Conservation (phyloP, 2,329 filamentous ascomycete species). For the Penicillium brevicompactum region DNA sequence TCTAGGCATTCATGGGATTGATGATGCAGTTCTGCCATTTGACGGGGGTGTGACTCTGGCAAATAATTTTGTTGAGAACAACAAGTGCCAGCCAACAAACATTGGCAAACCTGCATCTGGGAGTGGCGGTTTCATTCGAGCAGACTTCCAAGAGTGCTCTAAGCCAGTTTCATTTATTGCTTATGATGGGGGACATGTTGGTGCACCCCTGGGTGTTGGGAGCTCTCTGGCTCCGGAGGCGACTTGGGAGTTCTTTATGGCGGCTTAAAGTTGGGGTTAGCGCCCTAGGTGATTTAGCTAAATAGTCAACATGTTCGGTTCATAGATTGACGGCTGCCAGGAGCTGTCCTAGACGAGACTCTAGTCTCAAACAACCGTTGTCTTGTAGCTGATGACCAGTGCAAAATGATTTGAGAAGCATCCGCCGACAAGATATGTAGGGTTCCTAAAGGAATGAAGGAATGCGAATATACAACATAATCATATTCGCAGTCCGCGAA, state of each 20-base stretch:
- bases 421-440: too few species aligned
- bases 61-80: constrained; percentile 42
- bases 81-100: constrained; percentile 34
- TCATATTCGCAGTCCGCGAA: constrained; percentile 1
- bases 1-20: constrained; percentile 44
- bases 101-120: constrained; percentile 6
- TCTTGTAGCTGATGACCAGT: too few species aligned
- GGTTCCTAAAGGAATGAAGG: background rate
- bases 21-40: constrained; percentile 42
- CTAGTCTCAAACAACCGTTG: too few species aligned
- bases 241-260: constrained; percentile 18
- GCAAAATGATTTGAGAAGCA: too few species aligned
- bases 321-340: too few species aligned
- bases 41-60: constrained; percentile 38
- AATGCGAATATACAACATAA: constrained; percentile 2
- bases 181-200: constrained; percentile 18
- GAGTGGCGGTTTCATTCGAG: constrained; percentile 7
- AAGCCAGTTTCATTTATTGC: constrained; percentile 17
- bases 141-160: constrained; percentile 14
- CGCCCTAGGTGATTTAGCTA: too few species aligned
- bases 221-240: constrained; percentile 12
- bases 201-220: constrained; percentile 11
- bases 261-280: too few species aligned
- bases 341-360: too few species aligned
- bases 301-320: too few species aligned